Evolutionary conservation across 805 yeast genomes (phyloP), one percentile per base, ranked within the genome.

Genomic region (Grigorovia jiainica): DNA sequence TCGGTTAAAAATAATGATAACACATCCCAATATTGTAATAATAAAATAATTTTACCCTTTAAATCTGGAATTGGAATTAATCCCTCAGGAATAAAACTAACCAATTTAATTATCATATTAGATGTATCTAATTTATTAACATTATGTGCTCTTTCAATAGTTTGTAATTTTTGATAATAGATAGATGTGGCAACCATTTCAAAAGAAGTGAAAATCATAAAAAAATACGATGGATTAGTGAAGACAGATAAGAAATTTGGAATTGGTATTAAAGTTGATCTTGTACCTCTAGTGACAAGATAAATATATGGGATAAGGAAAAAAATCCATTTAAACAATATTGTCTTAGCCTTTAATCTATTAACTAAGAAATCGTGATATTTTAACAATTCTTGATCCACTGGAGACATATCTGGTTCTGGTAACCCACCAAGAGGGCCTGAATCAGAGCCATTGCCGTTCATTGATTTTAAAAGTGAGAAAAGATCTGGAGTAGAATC

Each of bases 41-140:
- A 50, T 30, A 49, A 39, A 10, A 53, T 43, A 11, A 54, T 46
- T 39, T 53, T 58, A 10, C 60, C 60, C 32, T 47, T 55, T 20
- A 61, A 24, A 37, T 59, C 47, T 10, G 49, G 27, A 32, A 61
- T 51, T 24, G 65, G 65, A 9, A 61, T 32, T 2, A 61, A 47
- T 7, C 62, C 64, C 18, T 57, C 62, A n/a, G 67, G 67, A 29
- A 62, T 49, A 43, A 61, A 45, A 8, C 60, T 49, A 15, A 56
- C 47, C 15, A 59, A 40, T 39, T 56, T 54, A 20, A 58, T 49
- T 19, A 61, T 51, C 42, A 52, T 60, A 27, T 58, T 57, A 32
- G 50, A 50, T 27, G 53, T 53, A 40, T 54, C 54, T 30, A 55
- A 38, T 2, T 60, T 54, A 33, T 52, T 52, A 20, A 58, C 53